These are phyloP conservation scores for Cantharellus anzutake DNA, from an alignment of 768 basidiomycete genomes.

Conservation along the genomic window DNA sequence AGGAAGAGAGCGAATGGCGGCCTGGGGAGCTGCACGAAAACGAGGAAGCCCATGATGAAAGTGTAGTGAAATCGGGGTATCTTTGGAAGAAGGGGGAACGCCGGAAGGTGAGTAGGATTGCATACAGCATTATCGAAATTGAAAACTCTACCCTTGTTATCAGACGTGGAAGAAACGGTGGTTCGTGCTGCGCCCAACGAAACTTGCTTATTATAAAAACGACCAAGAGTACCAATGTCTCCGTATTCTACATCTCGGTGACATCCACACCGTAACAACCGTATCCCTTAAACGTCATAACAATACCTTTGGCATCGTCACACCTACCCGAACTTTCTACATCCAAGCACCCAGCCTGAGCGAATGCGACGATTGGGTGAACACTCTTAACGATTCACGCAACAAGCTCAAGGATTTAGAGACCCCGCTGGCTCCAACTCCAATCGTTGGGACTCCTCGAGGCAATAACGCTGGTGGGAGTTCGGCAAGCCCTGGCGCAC, in stretches of 20 bases:
- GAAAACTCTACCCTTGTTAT: constrained; percentile 1
- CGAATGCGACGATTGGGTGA: constrained; percentile 75
- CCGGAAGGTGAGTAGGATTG: constrained; percentile 49
- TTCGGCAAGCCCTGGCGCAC: background rate
- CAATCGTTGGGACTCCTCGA: background rate
- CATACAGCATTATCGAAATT: background rate
- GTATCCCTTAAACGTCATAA: constrained; percentile 78
- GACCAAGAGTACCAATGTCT: constrained; percentile 87
- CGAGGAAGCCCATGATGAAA: constrained; percentile 14
- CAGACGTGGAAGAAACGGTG: constrained; percentile 99
- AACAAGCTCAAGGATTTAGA: constrained; percentile 28
- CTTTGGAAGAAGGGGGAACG: constrained; percentile 96
- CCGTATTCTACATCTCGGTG: constrained; percentile 65
- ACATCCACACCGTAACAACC: constrained; percentile 77
- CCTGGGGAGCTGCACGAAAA: constrained; percentile 30
- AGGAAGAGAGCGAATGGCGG: constrained; percentile 37
- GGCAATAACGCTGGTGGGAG: background rate
- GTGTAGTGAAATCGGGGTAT: constrained; percentile 77
- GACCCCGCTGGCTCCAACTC: background rate
- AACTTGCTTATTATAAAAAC: constrained; percentile 93
- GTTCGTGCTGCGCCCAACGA: constrained; percentile 86
- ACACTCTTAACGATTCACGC: constrained; percentile 58
- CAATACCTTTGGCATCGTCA: constrained; percentile 83
- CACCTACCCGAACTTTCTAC: constrained; percentile 77
- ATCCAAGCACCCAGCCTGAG: constrained; percentile 52